Base-by-base conservation (phyloP, 345 rosid genomes). In the Pistacia atlantica region DNA sequence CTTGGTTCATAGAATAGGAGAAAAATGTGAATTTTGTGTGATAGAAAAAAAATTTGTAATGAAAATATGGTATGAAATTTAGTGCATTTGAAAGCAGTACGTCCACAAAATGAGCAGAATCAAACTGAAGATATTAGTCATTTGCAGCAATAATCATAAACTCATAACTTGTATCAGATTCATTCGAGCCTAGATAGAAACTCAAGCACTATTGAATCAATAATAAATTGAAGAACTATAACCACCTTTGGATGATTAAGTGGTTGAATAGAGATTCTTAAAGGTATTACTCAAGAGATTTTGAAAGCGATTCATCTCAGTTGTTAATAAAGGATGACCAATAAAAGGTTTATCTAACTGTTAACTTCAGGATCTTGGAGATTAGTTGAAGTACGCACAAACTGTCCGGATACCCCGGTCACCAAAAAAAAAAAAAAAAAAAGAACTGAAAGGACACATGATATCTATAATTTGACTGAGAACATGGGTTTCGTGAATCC, bases 121-220 rank as follows among this genome's bases (percentile, higher is more conserved):
- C 9, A 42, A 45, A 65, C 5, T 66, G 35, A 46, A 37, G 18
- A 49, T 49, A 8, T 25, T 25, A 20, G 45, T 28, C 72, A 68
- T 68, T 59, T 68, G 72, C 72, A 68, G 12, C 67, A 13, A 35
- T 63, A n/a, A 35, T 62, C n/a, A 62, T 62, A 13, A 62, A 62
- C 14, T 25, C 57, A 13, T 14, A 52, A 14, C 6, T 52, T 52
- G n/a, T 12, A 52, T 52, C 17, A 14, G 45, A 42, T 42, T 42
- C 17, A 17, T 14, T 16, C 8, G 12, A 63, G 8, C 38, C n/a
- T 12, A 35, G 22, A 65, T 4, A 14, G 57, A 20, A 48, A 48
- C 48, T 22, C 2, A 14, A 46, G 54, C 25, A 67, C 1, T 4
- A n/a, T 12, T 45, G 28, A 11, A 52, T 52, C 18, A 20, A 46